Evolutionary conservation across 768 basidiomycete genomes (phyloP).

Genomic region (Chlorophyllum brunneum): DNA sequence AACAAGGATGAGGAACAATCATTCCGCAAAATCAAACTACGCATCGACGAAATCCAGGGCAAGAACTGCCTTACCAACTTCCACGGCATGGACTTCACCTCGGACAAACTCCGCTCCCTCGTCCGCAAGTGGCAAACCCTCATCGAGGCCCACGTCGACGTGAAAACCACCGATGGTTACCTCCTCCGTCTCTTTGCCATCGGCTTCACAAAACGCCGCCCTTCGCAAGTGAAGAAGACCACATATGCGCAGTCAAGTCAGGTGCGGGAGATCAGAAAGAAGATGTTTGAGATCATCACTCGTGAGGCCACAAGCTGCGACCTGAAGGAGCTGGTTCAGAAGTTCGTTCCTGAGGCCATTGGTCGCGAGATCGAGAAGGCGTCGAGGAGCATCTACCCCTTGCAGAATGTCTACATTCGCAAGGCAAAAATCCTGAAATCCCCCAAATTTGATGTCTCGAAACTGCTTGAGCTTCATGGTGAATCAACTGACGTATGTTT

Average conservation of each 20-base stretch:
- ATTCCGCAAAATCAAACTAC: conserved; percentile 99
- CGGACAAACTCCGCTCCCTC: conserved; percentile 98
- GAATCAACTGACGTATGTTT: conserved; percentile 86
- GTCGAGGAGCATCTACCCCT: conserved; percentile 91
- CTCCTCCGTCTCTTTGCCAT: conserved; percentile 98
- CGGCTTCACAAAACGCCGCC: conserved; percentile 97
- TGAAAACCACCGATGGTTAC: conserved; percentile 99
- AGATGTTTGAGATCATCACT: conserved; percentile 99
- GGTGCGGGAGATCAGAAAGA: conserved; percentile 95
- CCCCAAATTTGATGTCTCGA: conserved; percentile 94
- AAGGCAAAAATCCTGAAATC: conserved; percentile 99
- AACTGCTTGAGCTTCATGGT: conserved; percentile 95
- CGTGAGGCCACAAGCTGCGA: conserved; percentile 94
- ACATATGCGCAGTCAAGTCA: conserved; percentile 96
- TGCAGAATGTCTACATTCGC: conserved; percentile 98
- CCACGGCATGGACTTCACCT: conserved; percentile 99
- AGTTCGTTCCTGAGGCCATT: conserved; percentile 98
- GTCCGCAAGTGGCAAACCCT: conserved; percentile 99
- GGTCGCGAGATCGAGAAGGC: conserved; percentile 99
- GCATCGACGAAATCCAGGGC: conserved; percentile 94
- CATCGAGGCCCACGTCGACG: conserved; percentile 98
- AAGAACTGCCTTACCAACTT: conserved; percentile 99
- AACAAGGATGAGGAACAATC: conserved; percentile 99
- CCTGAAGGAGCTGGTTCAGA: conserved; percentile 97
- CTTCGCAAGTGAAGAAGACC: conserved; percentile 96